A percentile compares a stretch with the other conserved stretches of the same genome.
Conservation (phyloP, 257 asterid genomes). For the Plectranthus barbatus region DNA sequence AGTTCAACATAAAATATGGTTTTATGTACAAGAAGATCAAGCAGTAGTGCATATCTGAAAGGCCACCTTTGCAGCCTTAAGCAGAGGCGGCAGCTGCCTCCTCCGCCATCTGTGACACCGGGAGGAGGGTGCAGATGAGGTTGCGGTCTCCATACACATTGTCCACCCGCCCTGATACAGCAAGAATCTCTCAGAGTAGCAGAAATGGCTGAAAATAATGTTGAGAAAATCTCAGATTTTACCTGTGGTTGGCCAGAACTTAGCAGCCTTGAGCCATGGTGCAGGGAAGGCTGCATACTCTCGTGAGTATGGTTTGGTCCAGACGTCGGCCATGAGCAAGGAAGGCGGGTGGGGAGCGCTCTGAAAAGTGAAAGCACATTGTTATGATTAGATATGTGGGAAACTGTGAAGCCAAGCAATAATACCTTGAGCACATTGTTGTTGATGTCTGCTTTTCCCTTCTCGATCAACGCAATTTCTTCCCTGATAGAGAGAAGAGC, state of each 20-base stretch:
- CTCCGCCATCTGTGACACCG: constrained; percentile 65
- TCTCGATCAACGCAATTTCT: constrained; percentile 81
- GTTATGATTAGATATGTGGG: constrained; percentile 17
- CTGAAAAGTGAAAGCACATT: constrained; percentile 27
- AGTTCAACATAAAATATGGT: constrained; percentile 22
- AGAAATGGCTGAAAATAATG: no score
- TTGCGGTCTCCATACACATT: constrained; percentile 90
- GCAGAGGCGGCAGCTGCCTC: constrained; percentile 85
- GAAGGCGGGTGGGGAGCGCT: constrained; percentile 99
- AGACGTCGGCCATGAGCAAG: constrained; percentile 86
- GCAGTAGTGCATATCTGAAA: no score
- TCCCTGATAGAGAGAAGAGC: constrained; percentile 88
- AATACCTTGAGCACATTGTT: constrained; percentile 92
- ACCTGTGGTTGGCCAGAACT: constrained; percentile 99
- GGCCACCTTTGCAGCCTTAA: constrained; percentile 19
- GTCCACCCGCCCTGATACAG: constrained; percentile 90
- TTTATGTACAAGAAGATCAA: constrained; percentile 47
- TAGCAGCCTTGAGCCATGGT: constrained; percentile 85
- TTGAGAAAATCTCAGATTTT: no score
- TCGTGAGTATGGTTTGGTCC: constrained; percentile 93
- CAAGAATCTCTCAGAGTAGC: no score
- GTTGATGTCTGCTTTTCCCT: constrained; percentile 68
- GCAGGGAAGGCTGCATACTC: constrained; percentile 99
- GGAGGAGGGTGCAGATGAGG: constrained; percentile 87
- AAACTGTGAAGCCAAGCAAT: not conserved